Percentiles rank a stretch among this genome's conserved stretches.
phyloP scores from a whole-genome alignment of 2,329 filamentous ascomycete genomes.

The Trichoderma gracile region DNA sequence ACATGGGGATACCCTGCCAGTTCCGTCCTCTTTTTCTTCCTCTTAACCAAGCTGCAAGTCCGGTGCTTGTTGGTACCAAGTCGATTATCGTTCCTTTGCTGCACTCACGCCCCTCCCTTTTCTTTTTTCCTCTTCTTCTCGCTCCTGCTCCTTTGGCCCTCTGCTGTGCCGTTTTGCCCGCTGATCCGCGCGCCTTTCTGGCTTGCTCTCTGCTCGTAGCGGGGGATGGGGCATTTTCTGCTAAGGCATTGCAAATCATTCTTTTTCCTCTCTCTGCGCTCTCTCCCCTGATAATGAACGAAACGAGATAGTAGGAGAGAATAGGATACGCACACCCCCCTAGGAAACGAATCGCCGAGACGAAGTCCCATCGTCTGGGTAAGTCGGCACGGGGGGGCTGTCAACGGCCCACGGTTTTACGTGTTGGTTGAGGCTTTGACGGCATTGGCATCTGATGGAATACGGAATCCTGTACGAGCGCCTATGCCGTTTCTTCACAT shows the following conservation, averaged over 20 bases:
- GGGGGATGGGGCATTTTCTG: too few relatives aligned
- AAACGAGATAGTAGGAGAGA: neutral
- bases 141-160: neutral
- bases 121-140: neutral
- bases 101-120: conserved; percentile 11
- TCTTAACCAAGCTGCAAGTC: too few relatives aligned
- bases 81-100: neutral
- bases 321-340: neutral
- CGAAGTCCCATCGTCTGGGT: conserved; percentile 27
- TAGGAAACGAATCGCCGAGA: neutral
- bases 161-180: conserved; percentile 19
- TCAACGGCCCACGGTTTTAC: conserved; percentile 2
- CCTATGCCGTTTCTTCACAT: neutral
- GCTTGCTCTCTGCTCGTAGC: neutral
- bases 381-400: conserved; percentile 28
- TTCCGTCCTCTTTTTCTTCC: too few relatives aligned
- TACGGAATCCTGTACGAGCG: neutral
- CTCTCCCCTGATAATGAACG: neutral
- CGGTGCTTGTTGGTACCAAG: too few relatives aligned
- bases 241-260: neutral
- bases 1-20: conserved; percentile 4
- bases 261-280: neutral
- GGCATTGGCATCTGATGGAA: neutral
- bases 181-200: conserved; percentile 7
- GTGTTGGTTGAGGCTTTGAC: conserved; percentile 15